Evolutionary conservation across 106 monocot species (phyloP).

Genomic region (Iris macrosiphon): DNA sequence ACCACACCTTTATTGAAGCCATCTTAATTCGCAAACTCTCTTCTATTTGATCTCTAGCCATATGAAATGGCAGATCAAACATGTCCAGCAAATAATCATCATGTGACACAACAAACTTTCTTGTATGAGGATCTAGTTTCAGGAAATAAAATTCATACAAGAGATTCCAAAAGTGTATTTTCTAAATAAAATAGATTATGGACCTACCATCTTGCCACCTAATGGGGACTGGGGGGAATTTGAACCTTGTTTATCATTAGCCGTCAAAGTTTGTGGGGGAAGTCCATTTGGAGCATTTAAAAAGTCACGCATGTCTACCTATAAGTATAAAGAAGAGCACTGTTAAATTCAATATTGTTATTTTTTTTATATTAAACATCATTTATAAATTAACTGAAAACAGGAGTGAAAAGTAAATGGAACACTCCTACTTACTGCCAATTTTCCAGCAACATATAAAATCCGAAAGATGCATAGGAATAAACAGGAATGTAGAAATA

Average conservation of each 20-base stretch:
- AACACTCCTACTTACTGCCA: too few species aligned
- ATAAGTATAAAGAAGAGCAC: too few species aligned
- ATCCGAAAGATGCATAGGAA: too few species aligned
- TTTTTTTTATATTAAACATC: too few species aligned
- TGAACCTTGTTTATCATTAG: conserved; percentile 36
- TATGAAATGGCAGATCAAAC: conserved; percentile 98
- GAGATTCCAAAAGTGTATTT: background rate
- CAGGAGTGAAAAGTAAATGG: too few species aligned
- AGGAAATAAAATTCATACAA: background rate
- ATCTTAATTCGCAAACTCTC: conserved; percentile 94
- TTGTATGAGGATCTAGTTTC: too few species aligned
- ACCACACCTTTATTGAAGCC: conserved; percentile 98
- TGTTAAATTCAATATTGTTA: too few species aligned
- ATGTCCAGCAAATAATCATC: conserved; percentile 56
- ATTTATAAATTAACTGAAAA: too few species aligned
- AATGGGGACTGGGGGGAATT: conserved; percentile 65
- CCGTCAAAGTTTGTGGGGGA: conserved; percentile 39
- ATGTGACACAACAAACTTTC: too few species aligned
- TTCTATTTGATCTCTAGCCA: conserved; percentile 99
- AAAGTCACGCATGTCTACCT: conserved; percentile 93
- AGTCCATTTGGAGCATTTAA: conserved; percentile 75
- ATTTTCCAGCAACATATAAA: too few species aligned
- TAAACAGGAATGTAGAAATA: too few species aligned
- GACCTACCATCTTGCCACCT: conserved; percentile 86
- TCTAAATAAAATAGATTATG: too few species aligned